Conservation (phyloP, 2,329 filamentous ascomycete species). For the Elsinoe batatas region DNA sequence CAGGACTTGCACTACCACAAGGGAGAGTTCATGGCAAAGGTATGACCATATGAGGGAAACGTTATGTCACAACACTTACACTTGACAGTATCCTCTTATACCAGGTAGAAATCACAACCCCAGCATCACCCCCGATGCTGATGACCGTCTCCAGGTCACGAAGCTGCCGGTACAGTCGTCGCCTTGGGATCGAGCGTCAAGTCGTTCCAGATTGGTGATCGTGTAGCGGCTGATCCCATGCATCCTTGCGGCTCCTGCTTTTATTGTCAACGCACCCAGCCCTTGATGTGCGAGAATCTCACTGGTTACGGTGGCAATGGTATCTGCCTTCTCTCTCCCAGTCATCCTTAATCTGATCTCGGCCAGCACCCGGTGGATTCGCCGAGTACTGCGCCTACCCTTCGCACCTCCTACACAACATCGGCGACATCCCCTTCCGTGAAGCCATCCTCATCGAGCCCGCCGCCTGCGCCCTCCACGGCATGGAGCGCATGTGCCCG, state of each 20-base stretch:
- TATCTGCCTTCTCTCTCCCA: slow-evolving; percentile 3
- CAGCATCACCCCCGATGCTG: not conserved
- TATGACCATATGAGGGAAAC: not conserved
- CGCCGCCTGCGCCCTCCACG: slow-evolving; percentile 60
- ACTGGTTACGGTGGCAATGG: slow-evolving; percentile 54
- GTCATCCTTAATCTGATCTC: not conserved
- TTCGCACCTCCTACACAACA: slow-evolving; percentile 52
- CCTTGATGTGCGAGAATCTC: slow-evolving; percentile 59
- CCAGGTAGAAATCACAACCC: slow-evolving; percentile 6
- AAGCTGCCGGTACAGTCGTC: slow-evolving; percentile 56
- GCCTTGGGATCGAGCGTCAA: slow-evolving; percentile 50
- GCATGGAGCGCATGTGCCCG: slow-evolving; percentile 57
- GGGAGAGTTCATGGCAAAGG: slow-evolving; percentile 49
- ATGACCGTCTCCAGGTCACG: slow-evolving; percentile 42
- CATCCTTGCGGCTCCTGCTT: slow-evolving; percentile 63
- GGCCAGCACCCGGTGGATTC: slow-evolving; percentile 55
- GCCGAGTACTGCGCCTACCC: slow-evolving; percentile 58
- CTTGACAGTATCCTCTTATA: slow-evolving; percentile 17
- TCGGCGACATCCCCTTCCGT: slow-evolving; percentile 55
- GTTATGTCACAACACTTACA: not conserved
- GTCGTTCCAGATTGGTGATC: slow-evolving; percentile 51
- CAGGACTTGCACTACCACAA: slow-evolving; percentile 51
- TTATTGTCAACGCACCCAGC: slow-evolving; percentile 60
- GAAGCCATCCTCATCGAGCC: slow-evolving; percentile 62
- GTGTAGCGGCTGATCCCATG: slow-evolving; percentile 53